phyloP scores from a whole-genome alignment of 2,329 filamentous ascomycete genomes.

The Fusarium sp. region DNA sequence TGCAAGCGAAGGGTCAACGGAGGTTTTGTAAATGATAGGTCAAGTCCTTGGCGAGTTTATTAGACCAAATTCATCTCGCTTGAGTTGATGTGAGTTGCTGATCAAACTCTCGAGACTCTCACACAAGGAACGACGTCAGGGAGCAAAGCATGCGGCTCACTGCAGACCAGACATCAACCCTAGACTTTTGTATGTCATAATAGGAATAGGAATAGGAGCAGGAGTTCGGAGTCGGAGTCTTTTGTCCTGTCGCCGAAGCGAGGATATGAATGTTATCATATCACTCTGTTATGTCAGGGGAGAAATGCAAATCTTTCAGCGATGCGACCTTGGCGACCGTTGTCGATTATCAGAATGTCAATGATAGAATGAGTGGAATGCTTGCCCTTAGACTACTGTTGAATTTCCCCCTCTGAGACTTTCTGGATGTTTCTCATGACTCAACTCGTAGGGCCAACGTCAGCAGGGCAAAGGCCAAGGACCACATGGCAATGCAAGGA shows the following conservation, averaged over 20 bases:
- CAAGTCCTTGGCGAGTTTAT: slow-evolving; percentile 6
- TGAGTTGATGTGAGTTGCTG: slow-evolving; percentile 1
- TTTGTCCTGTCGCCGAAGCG: slow-evolving; percentile 31
- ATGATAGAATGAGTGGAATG: slow-evolving; percentile 8
- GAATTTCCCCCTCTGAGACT: slow-evolving; percentile 9
- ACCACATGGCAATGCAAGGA: slow-evolving; percentile 19
- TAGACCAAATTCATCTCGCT: slow-evolving; percentile 8
- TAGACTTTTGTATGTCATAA: slow-evolving; percentile 8
- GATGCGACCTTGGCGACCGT: slow-evolving; percentile 18
- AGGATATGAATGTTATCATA: slow-evolving; percentile 30
- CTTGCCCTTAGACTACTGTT: slow-evolving; percentile 10
- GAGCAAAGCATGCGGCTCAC: slow-evolving; percentile 23
- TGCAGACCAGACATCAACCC: slow-evolving; percentile 14
- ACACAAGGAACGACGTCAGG: slow-evolving; percentile 10
- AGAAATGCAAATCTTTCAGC: slow-evolving; percentile 4
- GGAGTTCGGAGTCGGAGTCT: background rate
- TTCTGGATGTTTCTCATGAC: slow-evolving; percentile 32
- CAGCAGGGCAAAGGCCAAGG: slow-evolving; percentile 30
- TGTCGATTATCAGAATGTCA: slow-evolving; percentile 32
- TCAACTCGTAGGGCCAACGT: slow-evolving; percentile 18
- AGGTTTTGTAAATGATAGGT: slow-evolving; percentile 14
- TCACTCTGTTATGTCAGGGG: slow-evolving; percentile 35
- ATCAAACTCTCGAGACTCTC: slow-evolving; percentile 12
- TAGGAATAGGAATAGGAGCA: slow-evolving; percentile 10
- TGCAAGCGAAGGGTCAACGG: background rate